Evolutionary conservation across 1,284 basidiomycete species (phyloP).

Genomic region (Sporisorium exsertum): DNA sequence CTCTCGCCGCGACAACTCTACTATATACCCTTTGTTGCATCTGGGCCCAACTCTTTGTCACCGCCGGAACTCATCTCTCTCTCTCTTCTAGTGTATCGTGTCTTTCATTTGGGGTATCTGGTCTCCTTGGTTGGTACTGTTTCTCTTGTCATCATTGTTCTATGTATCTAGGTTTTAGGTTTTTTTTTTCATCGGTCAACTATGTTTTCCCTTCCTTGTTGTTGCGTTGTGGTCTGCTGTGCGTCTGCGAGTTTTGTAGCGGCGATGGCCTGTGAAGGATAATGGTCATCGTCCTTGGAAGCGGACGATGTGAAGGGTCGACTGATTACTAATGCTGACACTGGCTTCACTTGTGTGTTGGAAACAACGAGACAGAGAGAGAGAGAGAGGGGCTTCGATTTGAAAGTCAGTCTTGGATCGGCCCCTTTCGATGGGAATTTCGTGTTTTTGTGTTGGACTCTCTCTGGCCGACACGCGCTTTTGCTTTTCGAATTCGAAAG

Average conservation of each 20-base stretch:
- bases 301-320: not conserved
- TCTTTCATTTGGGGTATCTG: constrained; percentile 1
- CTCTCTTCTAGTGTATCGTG: not conserved
- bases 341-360: not conserved
- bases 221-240: not conserved
- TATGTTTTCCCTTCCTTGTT: not conserved
- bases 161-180: constrained; percentile 22
- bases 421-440: not conserved
- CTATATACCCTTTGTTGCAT: constrained; percentile 4
- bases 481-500: constrained; percentile 3
- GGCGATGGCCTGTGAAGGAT: no score
- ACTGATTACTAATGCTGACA: constrained; percentile 8
- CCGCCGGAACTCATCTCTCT: constrained; percentile 1
- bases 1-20: constrained; percentile 5
- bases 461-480: constrained; percentile 1
- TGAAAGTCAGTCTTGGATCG: not conserved
- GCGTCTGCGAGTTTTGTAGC: not conserved
- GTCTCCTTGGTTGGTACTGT: not conserved
- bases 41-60: constrained; percentile 3
- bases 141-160: constrained; percentile 9
- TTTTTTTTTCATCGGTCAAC: not conserved
- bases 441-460: constrained; percentile 3
- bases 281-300: not conserved
- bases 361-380: not conserved
- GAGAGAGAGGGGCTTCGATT: not conserved